phyloP scores from a whole-genome alignment of 73 alveolate species.

The Paraurostyla sp. region DNA sequence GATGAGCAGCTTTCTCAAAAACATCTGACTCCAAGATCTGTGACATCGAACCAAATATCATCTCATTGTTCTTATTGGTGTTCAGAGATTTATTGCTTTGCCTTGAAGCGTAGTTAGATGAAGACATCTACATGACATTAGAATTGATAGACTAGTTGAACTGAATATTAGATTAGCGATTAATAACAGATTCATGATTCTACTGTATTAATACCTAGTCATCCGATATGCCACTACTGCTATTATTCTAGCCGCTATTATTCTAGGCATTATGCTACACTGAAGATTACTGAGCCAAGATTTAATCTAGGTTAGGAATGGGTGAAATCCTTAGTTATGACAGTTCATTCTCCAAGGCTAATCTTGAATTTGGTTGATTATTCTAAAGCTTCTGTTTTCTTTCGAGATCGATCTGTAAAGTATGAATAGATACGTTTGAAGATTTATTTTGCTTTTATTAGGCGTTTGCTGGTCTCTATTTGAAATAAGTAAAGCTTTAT shows the following conservation, averaged over 20 bases:
- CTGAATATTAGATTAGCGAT: neutral
- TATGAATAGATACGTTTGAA: neutral
- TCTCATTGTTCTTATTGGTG: neutral
- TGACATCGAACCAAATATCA: constrained; percentile 30
- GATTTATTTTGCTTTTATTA: neutral
- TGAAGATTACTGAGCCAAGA: neutral
- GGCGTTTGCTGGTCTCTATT: constrained; percentile 14
- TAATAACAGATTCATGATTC: neutral
- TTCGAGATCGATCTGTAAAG: neutral
- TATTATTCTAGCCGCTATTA: neutral
- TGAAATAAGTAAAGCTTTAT: neutral
- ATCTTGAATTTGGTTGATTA: neutral
- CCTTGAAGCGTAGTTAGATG: constrained; percentile 16
- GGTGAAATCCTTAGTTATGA: neutral
- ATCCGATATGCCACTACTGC: constrained; percentile 44
- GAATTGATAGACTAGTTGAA: no score
- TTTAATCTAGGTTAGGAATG: neutral
- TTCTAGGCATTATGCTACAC: no score
- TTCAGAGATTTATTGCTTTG: neutral
- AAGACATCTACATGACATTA: neutral
- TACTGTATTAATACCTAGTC: neutral
- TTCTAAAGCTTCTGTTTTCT: neutral
- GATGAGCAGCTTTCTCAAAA: constrained; percentile 33
- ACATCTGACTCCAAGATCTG: constrained; percentile 8
- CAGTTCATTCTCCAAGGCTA: neutral